phyloP scores from a whole-genome alignment of 768 basidiomycete genomes.

The Albatrellus ellisii region DNA sequence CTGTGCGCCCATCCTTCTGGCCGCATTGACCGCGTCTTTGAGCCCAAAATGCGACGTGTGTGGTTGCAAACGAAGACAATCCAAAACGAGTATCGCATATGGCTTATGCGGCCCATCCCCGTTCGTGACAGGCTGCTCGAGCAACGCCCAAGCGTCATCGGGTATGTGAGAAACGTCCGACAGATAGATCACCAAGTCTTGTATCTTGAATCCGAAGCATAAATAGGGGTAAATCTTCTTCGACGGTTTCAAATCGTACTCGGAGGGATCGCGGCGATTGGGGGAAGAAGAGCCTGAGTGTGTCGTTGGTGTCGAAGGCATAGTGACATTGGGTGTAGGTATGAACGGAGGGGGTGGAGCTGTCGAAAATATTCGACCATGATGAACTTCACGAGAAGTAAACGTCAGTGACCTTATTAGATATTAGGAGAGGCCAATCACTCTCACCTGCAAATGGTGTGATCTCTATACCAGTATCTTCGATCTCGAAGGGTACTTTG shows the following conservation, averaged over 20 bases:
- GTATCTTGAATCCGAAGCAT: slow-evolving; percentile 59
- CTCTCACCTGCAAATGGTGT: slow-evolving; percentile 53
- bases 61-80: neutral
- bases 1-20: slow-evolving; percentile 41
- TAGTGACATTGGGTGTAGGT: slow-evolving; percentile 26
- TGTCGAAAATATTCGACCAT: slow-evolving; percentile 50
- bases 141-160: slow-evolving; percentile 48
- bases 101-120: slow-evolving; percentile 14
- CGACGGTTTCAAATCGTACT: neutral
- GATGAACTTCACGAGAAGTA: slow-evolving; percentile 46
- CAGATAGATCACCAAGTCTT: slow-evolving; percentile 58
- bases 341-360: slow-evolving; percentile 25
- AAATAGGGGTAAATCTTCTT: slow-evolving; percentile 40
- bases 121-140: slow-evolving; percentile 20
- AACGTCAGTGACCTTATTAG: neutral
- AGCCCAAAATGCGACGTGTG: slow-evolving; percentile 68
- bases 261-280: slow-evolving; percentile 3
- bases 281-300: slow-evolving; percentile 1
- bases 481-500: slow-evolving; percentile 51
- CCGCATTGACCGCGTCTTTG: slow-evolving; percentile 41
- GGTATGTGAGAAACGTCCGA: slow-evolving; percentile 79
- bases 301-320: slow-evolving; percentile 17
- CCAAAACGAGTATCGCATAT: slow-evolving; percentile 16
- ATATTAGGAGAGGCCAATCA: neutral
- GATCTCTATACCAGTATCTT: slow-evolving; percentile 45